Conservation (phyloP, 202 grass and related monocot genomes). For the Elaeis oleifera region DNA sequence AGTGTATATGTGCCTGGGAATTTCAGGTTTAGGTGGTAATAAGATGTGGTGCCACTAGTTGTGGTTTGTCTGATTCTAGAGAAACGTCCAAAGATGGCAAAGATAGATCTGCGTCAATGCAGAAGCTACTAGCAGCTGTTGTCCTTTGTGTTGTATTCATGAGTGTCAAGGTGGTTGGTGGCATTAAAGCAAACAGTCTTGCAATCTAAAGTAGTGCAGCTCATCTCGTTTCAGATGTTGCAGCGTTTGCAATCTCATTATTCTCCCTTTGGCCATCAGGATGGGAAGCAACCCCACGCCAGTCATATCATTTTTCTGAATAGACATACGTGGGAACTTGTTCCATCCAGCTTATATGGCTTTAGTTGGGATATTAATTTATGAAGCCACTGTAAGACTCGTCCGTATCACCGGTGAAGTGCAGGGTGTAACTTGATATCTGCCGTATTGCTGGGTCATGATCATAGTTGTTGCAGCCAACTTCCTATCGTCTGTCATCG, state of each 20-base stretch:
- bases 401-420: slow-evolving; percentile 28
- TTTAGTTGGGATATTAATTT: slow-evolving; percentile 34
- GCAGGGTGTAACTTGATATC: slow-evolving; percentile 30
- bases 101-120: slow-evolving; percentile 34
- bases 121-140: slow-evolving; percentile 28
- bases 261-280: slow-evolving; percentile 43
- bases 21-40: neutral
- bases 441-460: slow-evolving; percentile 29
- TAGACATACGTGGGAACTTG: slow-evolving; percentile 42
- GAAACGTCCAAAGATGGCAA: slow-evolving; percentile 9
- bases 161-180: slow-evolving; percentile 32
- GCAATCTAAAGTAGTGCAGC: slow-evolving; percentile 36
- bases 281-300: slow-evolving; percentile 39
- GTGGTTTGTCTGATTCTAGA: slow-evolving; percentile 24
- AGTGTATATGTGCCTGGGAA: slow-evolving; percentile 10
- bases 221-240: slow-evolving; percentile 39
- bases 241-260: slow-evolving; percentile 39
- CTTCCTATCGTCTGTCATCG: no score
- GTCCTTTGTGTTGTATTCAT: slow-evolving; percentile 32
- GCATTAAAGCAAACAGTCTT: slow-evolving; percentile 38
- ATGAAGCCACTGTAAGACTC: slow-evolving; percentile 26
- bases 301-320: slow-evolving; percentile 36
- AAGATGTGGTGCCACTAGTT: slow-evolving; percentile 29
- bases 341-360: slow-evolving; percentile 41
- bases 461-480: no score